phyloP scores from a whole-genome alignment of 768 basidiomycete species.

The Russula abietina region DNA sequence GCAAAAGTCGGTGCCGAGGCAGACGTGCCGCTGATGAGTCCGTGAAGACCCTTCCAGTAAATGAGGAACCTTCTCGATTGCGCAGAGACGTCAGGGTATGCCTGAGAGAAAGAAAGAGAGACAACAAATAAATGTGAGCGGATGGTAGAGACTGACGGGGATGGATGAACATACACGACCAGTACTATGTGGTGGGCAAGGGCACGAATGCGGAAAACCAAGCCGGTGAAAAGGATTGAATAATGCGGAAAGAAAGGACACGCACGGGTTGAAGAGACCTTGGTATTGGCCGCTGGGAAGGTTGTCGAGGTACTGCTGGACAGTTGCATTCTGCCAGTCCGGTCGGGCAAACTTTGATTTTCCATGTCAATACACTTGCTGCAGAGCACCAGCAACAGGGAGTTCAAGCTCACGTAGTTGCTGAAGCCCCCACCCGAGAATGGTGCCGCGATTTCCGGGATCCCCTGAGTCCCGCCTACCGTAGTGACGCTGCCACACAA shows the following conservation, averaged over 20 bases:
- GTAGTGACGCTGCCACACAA: conserved; percentile 49
- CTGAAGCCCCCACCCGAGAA: conserved; percentile 77
- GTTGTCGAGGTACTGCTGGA: conserved; percentile 37
- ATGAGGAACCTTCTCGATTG: conserved; percentile 48
- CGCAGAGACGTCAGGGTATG: conserved; percentile 60
- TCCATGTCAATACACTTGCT: conserved; percentile 27
- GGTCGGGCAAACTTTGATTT: conserved; percentile 44
- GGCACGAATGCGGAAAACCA: neutral
- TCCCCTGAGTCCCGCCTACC: conserved; percentile 56
- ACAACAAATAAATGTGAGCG: neutral
- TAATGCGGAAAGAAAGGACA: conserved; percentile 25
- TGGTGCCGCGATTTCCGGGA: conserved; percentile 53
- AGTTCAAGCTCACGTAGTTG: conserved; percentile 44
- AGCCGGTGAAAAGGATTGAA: neutral
- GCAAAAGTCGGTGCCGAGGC: conserved; percentile 60
- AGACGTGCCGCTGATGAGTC: conserved; percentile 49
- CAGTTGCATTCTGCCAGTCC: conserved; percentile 42
- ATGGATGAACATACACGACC: conserved; percentile 44
- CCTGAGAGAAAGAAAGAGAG: conserved; percentile 35
- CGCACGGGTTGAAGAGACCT: conserved; percentile 57
- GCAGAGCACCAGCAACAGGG: too few relatives aligned
- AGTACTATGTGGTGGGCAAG: neutral
- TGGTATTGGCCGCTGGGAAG: conserved; percentile 43
- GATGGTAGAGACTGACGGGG: too few relatives aligned
- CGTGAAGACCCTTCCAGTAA: conserved; percentile 28